Evolutionary conservation across 768 basidiomycete species (phyloP).

Genomic region (Mycena maculata): DNA sequence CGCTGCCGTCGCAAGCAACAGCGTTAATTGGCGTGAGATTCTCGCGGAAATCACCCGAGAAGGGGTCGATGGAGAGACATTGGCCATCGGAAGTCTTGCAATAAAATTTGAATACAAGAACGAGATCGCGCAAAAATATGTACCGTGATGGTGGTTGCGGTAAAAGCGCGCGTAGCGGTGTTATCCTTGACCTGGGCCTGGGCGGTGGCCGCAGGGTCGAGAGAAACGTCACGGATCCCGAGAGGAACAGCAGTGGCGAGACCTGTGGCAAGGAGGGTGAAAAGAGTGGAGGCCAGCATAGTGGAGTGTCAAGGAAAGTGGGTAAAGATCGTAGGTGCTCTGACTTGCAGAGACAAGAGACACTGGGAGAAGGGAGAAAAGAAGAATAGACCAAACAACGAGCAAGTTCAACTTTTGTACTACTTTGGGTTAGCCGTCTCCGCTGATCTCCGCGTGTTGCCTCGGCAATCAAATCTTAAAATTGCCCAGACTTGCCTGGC

Average conservation of each 20-base stretch:
- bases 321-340: conserved; percentile 32
- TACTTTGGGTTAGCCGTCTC: no score
- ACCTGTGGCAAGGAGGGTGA: conserved; percentile 35
- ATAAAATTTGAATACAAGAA: background rate
- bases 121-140: background rate
- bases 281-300: conserved; percentile 35
- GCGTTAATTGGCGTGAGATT: conserved; percentile 37
- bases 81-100: conserved; percentile 37
- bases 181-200: conserved; percentile 35
- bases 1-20: conserved; percentile 35
- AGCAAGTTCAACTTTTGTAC: background rate
- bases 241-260: conserved; percentile 33
- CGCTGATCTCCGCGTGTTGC: no score
- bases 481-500: no score
- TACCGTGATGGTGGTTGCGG: conserved; percentile 37
- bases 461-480: no score
- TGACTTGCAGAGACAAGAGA: conserved; percentile 32
- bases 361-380: background rate
- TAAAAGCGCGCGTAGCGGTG: conserved; percentile 38
- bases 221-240: conserved; percentile 25
- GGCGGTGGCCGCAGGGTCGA: conserved; percentile 31
- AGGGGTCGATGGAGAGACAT: conserved; percentile 38
- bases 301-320: conserved; percentile 3
- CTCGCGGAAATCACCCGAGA: conserved; percentile 39
- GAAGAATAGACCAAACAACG: background rate